Conservation (phyloP, 2,329 filamentous ascomycete species). For the Aspergillus carbonarius region DNA sequence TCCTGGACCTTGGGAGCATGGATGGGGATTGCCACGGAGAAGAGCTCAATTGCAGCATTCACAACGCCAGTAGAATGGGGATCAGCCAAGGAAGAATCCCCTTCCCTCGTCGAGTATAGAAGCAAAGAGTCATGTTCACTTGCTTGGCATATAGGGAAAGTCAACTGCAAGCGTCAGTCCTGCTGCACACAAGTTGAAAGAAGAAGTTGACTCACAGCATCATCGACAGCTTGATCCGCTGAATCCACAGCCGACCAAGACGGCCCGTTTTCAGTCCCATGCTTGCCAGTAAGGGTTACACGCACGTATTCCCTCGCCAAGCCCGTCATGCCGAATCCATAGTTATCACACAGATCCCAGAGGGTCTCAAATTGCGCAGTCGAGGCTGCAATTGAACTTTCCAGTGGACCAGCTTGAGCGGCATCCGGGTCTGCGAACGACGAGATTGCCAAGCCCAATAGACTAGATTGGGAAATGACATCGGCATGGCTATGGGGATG, state of each 20-base stretch:
- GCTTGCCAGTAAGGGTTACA: constrained; percentile 67
- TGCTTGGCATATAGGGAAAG: constrained; percentile 71
- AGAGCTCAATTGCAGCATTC: constrained; percentile 89
- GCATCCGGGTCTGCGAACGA: constrained; percentile 89
- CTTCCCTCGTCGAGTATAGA: constrained; percentile 62
- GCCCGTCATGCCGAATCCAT: constrained; percentile 88
- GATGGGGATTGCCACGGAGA: constrained; percentile 85
- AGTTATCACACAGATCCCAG: constrained; percentile 94
- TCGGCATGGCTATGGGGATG: constrained; percentile 84
- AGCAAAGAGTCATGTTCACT: constrained; percentile 86
- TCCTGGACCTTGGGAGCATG: constrained; percentile 92
- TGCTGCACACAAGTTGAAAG: background rate
- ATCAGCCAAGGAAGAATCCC: constrained; percentile 59
- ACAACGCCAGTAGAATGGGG: constrained; percentile 91
- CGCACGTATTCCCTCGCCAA: constrained; percentile 76
- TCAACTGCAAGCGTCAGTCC: constrained; percentile 35
- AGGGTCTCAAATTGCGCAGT: constrained; percentile 88
- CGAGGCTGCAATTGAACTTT: constrained; percentile 86
- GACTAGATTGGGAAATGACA: constrained; percentile 82
- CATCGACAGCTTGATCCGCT: constrained; percentile 40
- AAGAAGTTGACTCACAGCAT: constrained; percentile 35
- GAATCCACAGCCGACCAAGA: constrained; percentile 41
- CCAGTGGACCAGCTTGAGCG: constrained; percentile 70
- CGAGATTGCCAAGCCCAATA: constrained; percentile 83
- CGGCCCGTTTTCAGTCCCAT: constrained; percentile 58